Base-by-base conservation (phyloP, 768 basidiomycete genomes). In the Agrocybe pediades region DNA sequence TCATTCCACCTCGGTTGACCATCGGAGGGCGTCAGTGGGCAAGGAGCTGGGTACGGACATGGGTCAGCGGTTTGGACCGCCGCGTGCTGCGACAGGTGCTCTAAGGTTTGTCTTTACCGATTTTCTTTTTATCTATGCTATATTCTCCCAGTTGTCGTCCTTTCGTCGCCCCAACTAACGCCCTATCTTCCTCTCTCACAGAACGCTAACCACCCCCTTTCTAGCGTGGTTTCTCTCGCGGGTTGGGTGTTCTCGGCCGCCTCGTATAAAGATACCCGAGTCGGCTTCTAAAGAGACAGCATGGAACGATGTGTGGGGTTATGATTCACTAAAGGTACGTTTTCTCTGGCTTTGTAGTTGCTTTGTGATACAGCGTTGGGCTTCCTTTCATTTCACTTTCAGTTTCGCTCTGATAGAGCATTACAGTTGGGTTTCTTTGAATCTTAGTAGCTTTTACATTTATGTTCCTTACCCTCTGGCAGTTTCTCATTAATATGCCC, bases 1-100 rank as follows among this genome's bases (percentile, higher is more conserved):
- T n/a, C n/a, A n/a, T n/a, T n/a, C n/a, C n/a, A n/a, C n/a, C n/a
- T n/a, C n/a, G n/a, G n/a, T n/a, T 59, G 92, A 98, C 6, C 96
- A 99, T 70, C 83, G 93, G 43, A 97, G 98, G 89, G 95, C 95
- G 0, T 75, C 95, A 19, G 89, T 94, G 0, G 96, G 96, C 0
- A 95, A 98, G 65, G 89, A 95, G 61, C 80, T 98, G 1, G 96
- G 96, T 11, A 98, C 92, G 56, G 92, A 94, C 59, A 90, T 98
- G 0, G 96, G 96, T 1, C 90, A 94, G 69, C 98, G 96, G 96
- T 98, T 98, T 64, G 96, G 96, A 0, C n/a, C n/a, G n/a, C 96
- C 96, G 0, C 95, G 92, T 65, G 94, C 92, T 0, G 97, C 96
- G n/a, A 95, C 95, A 7, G 95, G 95, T 30, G 95, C 94, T 9